phyloP scores from a whole-genome alignment of 345 rosid species.

The Arabis hirsuta region DNA sequence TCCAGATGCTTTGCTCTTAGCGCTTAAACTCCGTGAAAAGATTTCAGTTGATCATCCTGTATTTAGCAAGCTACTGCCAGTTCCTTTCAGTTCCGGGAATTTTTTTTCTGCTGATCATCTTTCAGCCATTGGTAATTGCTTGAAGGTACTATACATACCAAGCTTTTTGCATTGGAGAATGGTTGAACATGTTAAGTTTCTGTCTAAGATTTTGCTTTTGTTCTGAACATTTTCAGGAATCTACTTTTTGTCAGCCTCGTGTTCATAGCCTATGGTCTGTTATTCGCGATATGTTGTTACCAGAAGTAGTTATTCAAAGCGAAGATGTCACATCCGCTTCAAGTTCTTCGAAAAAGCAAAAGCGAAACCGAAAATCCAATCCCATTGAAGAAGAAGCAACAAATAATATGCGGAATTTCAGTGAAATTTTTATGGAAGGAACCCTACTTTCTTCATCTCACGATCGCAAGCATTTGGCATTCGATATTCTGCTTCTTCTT shows the following conservation, averaged over 20 bases:
- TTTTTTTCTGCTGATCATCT: slow-evolving; percentile 78
- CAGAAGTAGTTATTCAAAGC: slow-evolving; percentile 64
- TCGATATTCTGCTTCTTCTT: slow-evolving; percentile 78
- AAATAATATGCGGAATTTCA: slow-evolving; percentile 61
- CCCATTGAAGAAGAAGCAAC: slow-evolving; percentile 78
- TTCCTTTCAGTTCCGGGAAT: slow-evolving; percentile 69
- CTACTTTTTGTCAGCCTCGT: slow-evolving; percentile 97
- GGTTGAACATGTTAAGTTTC: slow-evolving; percentile 21
- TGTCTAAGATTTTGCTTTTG: slow-evolving; percentile 16
- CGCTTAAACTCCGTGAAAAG: slow-evolving; percentile 68
- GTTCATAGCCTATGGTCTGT: slow-evolving; percentile 87
- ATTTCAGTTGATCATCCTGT: slow-evolving; percentile 49
- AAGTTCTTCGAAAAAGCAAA: slow-evolving; percentile 77
- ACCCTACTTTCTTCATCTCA: slow-evolving; percentile 84
- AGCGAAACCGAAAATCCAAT: slow-evolving; percentile 69
- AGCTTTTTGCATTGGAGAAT: slow-evolving; percentile 22
- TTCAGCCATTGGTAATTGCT: slow-evolving; percentile 63
- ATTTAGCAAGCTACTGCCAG: slow-evolving; percentile 74
- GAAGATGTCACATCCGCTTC: slow-evolving; percentile 69
- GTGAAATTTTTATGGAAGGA: slow-evolving; percentile 71
- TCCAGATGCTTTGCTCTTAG: slow-evolving; percentile 94
- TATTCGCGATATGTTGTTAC: slow-evolving; percentile 74
- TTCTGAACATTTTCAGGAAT: slow-evolving; percentile 70
- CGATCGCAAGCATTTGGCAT: slow-evolving; percentile 92
- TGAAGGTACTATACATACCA: slow-evolving; percentile 63